phyloP scores from a whole-genome alignment of 202 grass and related monocot species.

The Carex arenaria region DNA sequence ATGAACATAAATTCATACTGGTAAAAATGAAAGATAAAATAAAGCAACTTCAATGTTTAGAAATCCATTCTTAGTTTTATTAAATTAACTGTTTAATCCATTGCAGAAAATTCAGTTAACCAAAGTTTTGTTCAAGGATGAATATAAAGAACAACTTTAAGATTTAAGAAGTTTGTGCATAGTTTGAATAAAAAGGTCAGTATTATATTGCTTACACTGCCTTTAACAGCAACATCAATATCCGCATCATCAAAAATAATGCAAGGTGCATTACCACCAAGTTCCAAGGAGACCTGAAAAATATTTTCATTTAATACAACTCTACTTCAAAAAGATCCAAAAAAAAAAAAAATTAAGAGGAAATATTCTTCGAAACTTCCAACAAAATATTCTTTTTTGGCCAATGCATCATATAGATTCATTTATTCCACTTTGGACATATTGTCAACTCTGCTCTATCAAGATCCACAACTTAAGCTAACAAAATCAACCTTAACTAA shows the following conservation, averaged over 20 bases:
- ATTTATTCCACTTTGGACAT: conserved; percentile 9
- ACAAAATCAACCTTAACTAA: background rate
- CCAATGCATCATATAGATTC: background rate
- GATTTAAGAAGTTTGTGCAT: background rate
- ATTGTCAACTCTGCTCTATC: conserved; percentile 6
- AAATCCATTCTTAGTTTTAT: background rate
- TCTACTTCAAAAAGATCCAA: background rate
- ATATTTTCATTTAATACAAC: conserved; percentile 24
- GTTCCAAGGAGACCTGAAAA: conserved; percentile 87
- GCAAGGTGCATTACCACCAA: conserved; percentile 98
- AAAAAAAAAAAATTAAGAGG: background rate
- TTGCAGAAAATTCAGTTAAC: conserved; percentile 1
- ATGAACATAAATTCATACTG: background rate
- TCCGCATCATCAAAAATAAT: conserved; percentile 98
- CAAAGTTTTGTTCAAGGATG: background rate
- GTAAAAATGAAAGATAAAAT: background rate
- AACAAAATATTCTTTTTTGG: background rate
- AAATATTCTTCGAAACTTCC: background rate
- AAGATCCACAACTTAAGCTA: background rate
- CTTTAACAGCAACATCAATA: conserved; percentile 90
- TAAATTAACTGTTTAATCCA: background rate
- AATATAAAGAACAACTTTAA: background rate
- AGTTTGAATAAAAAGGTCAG: background rate
- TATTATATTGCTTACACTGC: conserved; percentile 57
- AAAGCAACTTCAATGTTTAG: background rate